Evolutionary conservation across 495 filamentous ascomycete genomes (phyloP), one percentile per base, ranked within the genome.

Genomic region (Penicillium coffeae): DNA sequence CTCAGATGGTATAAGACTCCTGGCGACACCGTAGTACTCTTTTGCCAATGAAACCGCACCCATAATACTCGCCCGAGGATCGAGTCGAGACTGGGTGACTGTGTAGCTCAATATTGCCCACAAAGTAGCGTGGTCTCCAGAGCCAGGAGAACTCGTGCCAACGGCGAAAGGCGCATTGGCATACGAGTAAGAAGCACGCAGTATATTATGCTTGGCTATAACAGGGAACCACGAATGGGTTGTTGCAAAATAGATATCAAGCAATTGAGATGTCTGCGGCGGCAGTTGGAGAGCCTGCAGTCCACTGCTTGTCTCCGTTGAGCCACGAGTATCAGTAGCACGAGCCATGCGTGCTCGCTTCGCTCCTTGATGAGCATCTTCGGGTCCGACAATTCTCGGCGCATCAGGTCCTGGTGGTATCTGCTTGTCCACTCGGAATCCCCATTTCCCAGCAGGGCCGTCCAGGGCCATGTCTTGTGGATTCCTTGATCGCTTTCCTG

Each of bases 211-310:
- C 57, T 87, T 88, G 20, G 86, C 81, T 25, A 84, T 68, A 33
- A 88, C 80, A 3, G 86, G 86, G 14, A 89, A 75, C 86, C 86
- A 90, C 9, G 74, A 75, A 58, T 88, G 82, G 2, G 86, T 89
- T 44, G 81, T 79, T 3, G 85, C 79, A 56, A 88, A 88, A 56
- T 87, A 88, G 6, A 83, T 72, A 56, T 90, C 84, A 18, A 90
- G 66, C 2, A 89, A 64, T 21, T 78, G 76, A 55, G 84, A 85
- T 5, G 82, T 75, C 44, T 85, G 79, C 16, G 74, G 59, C 10
- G 85, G 86, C 2, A 86, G 68, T 42, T 69, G 68, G 6, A 78
- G 48, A 13, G 54, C 52, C 18, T 58, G 63, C 5, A 30, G 43
- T 12, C 41, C 42, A 47, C 40, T 65, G 3, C 45, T 25, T 12